Conservation (phyloP, 768 basidiomycete genomes). For the Lentinus brumalis region DNA sequence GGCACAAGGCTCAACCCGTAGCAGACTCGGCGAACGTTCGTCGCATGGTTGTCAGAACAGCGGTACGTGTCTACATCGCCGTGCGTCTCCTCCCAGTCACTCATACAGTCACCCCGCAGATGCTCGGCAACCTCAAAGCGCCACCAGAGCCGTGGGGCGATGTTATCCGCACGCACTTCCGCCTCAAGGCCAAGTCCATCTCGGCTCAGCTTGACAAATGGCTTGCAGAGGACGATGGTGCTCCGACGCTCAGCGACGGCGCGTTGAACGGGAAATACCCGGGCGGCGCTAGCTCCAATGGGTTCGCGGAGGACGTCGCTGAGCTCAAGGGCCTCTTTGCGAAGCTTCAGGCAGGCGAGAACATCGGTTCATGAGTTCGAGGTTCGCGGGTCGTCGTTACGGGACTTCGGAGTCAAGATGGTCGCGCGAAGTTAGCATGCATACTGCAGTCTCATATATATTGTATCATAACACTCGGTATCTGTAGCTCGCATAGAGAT, state of each 20-base stretch:
- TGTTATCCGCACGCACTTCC: slow-evolving; percentile 88
- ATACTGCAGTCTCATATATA: background rate
- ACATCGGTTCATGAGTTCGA: background rate
- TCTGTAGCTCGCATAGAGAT: no score
- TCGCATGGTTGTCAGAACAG: slow-evolving; percentile 88
- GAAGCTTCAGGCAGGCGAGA: slow-evolving; percentile 32
- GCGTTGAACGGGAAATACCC: slow-evolving; percentile 40
- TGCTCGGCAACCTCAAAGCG: slow-evolving; percentile 80
- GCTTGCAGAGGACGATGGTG: slow-evolving; percentile 76
- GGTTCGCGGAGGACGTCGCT: slow-evolving; percentile 68
- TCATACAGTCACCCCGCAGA: slow-evolving; percentile 43
- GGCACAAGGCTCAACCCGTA: background rate
- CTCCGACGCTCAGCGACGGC: slow-evolving; percentile 55
- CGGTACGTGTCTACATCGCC: slow-evolving; percentile 48
- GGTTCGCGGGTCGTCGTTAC: background rate
- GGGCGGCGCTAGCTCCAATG: slow-evolving; percentile 53
- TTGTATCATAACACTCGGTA: no score
- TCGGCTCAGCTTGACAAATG: slow-evolving; percentile 76
- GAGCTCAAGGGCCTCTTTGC: slow-evolving; percentile 66
- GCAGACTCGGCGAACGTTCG: slow-evolving; percentile 90
- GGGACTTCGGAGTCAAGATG: background rate
- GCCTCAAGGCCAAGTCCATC: slow-evolving; percentile 76
- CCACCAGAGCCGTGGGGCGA: slow-evolving; percentile 87
- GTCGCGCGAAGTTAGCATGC: background rate
- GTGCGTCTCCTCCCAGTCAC: background rate